Evolutionary conservation across 495 filamentous ascomycete genomes (phyloP).

Genomic region (Lepraria neglecta): DNA sequence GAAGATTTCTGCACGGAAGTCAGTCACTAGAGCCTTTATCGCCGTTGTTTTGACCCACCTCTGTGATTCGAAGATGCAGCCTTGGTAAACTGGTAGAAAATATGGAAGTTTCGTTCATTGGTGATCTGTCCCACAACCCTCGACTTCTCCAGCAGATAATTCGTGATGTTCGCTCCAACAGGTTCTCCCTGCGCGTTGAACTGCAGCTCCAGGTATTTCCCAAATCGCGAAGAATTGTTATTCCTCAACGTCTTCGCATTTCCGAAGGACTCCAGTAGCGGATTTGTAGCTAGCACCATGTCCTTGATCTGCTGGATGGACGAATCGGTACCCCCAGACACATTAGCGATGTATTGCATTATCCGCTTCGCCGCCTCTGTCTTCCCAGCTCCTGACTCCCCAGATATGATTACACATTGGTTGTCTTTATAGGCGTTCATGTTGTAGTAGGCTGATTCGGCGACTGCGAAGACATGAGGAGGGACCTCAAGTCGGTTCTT

Average conservation of each 20-base stretch:
- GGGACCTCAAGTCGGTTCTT: constrained; percentile 96
- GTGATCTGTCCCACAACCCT: constrained; percentile 92
- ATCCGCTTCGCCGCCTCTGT: constrained; percentile 99
- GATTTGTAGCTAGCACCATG: constrained; percentile 98
- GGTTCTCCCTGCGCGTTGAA: constrained; percentile 93
- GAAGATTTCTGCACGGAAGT: constrained; percentile 50
- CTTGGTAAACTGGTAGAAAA: constrained; percentile 99
- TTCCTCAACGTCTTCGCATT: constrained; percentile 97
- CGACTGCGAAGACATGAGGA: constrained; percentile 96
- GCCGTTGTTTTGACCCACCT: constrained; percentile 36
- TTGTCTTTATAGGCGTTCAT: constrained; percentile 99
- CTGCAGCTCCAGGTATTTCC: constrained; percentile 96
- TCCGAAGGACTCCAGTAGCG: constrained; percentile 92
- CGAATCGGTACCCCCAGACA: constrained; percentile 79
- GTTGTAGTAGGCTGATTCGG: constrained; percentile 96
- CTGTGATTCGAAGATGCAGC: constrained; percentile 80
- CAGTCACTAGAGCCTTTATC: constrained; percentile 18
- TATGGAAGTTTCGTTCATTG: constrained; percentile 98
- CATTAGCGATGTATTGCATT: constrained; percentile 99
- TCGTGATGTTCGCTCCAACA: constrained; percentile 94
- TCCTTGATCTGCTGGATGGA: constrained; percentile 98
- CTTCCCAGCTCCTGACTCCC: constrained; percentile 97
- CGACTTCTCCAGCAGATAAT: constrained; percentile 93
- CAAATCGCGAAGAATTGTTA: constrained; percentile 97
- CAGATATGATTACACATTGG: constrained; percentile 98